Percentiles rank a stretch among this genome's conserved stretches.
Conservation (phyloP, 148 eudicot genomes). For the Silene latifolia region DNA sequence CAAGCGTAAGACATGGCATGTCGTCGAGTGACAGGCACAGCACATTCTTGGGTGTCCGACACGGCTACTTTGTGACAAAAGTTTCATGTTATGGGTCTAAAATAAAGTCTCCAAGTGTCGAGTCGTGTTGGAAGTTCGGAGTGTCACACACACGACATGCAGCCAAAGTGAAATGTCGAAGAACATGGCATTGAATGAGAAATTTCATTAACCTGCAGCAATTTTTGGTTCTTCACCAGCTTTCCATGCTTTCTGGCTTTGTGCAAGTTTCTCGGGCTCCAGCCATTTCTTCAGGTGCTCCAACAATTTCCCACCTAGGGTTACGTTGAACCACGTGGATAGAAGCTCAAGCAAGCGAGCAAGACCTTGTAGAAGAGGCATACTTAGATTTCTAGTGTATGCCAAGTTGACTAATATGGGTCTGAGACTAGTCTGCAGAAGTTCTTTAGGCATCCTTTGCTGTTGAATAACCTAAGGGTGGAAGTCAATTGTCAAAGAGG, state of each 20-base stretch:
- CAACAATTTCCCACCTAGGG: conserved; percentile 85
- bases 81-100: too few relatives aligned
- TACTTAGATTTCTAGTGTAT: conserved; percentile 87
- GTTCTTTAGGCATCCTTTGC: conserved; percentile 98
- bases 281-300: conserved; percentile 96
- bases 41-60: too few relatives aligned
- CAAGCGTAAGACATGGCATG: too few relatives aligned
- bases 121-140: too few relatives aligned
- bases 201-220: conserved; percentile 68
- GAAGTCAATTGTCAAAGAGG: conserved; percentile 8
- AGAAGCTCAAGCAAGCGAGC: conserved; percentile 96
- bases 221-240: conserved; percentile 97
- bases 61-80: too few relatives aligned
- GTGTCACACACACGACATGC: too few relatives aligned
- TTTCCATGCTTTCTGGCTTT: conserved; percentile 89
- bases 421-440: conserved; percentile 91
- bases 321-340: conserved; percentile 94
- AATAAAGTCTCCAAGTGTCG: too few relatives aligned
- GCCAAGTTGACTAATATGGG: conserved; percentile 93
- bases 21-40: too few relatives aligned
- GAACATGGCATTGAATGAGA: neutral
- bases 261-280: conserved; percentile 96
- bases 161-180: too few relatives aligned
- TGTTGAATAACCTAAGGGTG: conserved; percentile 72
- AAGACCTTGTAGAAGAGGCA: conserved; percentile 96